Evolutionary conservation across 441 rosid species (phyloP).

Genomic region (Manihot esculenta): DNA sequence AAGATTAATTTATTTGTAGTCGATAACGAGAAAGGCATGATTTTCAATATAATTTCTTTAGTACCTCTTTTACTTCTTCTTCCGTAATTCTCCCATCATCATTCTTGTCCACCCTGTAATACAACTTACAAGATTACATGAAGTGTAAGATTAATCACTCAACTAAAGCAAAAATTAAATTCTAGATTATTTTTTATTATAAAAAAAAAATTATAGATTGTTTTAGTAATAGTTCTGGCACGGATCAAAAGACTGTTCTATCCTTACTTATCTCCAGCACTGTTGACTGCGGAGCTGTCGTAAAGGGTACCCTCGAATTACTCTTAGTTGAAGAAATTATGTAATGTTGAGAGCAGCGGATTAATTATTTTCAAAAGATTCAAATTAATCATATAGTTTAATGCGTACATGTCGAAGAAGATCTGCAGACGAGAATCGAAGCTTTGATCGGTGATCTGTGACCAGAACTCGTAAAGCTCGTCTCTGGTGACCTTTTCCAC

Average conservation of each 20-base stretch:
- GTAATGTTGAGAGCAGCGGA: background rate
- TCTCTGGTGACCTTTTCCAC: constrained; percentile 66
- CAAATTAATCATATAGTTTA: background rate
- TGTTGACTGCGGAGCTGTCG: background rate
- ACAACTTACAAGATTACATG: background rate
- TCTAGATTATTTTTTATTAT: background rate
- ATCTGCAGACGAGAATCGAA: constrained; percentile 98
- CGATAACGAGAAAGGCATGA: background rate
- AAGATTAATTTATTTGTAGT: background rate
- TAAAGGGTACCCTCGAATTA: background rate
- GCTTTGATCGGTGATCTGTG: constrained; percentile 86
- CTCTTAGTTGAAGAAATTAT: background rate
- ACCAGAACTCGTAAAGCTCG: constrained; percentile 90
- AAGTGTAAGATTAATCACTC: constrained; percentile 2
- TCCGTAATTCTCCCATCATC: constrained; percentile 87
- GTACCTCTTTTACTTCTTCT: constrained; percentile 91
- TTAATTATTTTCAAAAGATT: constrained; percentile 1
- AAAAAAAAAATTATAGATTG: too few species aligned
- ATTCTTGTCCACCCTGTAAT: constrained; percentile 88
- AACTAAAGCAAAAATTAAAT: background rate
- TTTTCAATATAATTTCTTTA: background rate
- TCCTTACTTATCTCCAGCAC: background rate
- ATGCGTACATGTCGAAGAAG: constrained; percentile 90
- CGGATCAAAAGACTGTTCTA: background rate
- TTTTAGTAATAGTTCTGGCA: background rate